Conservation (phyloP, 495 filamentous ascomycete genomes). For the Aspergillus mulundensis region DNA sequence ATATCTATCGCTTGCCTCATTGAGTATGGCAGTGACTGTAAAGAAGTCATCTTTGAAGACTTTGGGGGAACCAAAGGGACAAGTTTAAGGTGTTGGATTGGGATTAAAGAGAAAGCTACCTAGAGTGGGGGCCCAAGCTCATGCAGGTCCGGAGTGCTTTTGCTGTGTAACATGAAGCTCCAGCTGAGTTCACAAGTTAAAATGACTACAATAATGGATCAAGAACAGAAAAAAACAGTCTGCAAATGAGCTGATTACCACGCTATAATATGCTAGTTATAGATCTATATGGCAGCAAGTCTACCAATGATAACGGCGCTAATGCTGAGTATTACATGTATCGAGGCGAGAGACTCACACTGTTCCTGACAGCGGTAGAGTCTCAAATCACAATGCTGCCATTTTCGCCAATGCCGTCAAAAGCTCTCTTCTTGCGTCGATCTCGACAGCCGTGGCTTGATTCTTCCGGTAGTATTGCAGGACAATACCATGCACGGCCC, state of each 20-base stretch:
- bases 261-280: background rate
- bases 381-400: conserved; percentile 1
- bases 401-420: conserved; percentile 27
- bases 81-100: no score
- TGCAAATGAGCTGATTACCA: background rate
- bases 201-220: no score
- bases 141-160: no score
- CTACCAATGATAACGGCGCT: conserved; percentile 5
- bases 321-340: background rate
- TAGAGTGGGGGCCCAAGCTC: no score
- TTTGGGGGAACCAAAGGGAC: no score
- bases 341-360: background rate
- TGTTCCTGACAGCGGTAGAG: background rate
- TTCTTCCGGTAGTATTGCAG: conserved; percentile 39
- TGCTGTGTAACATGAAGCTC: no score
- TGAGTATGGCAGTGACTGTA: background rate
- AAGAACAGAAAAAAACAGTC: background rate
- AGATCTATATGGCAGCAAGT: conserved; percentile 10
- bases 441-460: conserved; percentile 34
- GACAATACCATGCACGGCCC: conserved; percentile 34
- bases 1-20: no score
- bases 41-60: background rate
- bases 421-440: conserved; percentile 36
- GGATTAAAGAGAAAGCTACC: no score
- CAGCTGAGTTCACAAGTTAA: no score